These are phyloP conservation scores for Pistacia vera DNA, from an alignment of 345 rosid genomes.

Conservation along the genomic window DNA sequence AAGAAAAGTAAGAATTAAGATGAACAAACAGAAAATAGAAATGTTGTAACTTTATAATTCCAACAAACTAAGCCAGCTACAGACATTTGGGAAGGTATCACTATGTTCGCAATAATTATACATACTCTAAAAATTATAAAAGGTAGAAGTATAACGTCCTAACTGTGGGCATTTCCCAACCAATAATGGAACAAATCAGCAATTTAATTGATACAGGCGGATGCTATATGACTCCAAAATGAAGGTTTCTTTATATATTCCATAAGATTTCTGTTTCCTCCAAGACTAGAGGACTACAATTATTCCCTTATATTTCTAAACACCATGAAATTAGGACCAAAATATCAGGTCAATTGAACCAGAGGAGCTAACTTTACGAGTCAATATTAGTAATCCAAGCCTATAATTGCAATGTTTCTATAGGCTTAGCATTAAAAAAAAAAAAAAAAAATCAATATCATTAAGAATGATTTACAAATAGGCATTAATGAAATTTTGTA, in stretches of 20 bases:
- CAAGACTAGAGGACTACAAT: not conserved
- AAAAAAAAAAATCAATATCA: not conserved
- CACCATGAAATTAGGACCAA: not conserved
- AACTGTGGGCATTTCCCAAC: not conserved
- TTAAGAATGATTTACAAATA: not conserved
- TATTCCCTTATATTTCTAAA: not conserved
- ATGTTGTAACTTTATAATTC: constrained; percentile 2
- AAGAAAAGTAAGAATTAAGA: constrained; percentile 3
- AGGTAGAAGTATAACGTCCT: not conserved
- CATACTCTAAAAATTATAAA: not conserved
- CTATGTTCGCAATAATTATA: not conserved
- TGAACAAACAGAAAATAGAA: constrained; percentile 3
- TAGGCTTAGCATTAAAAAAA: not conserved
- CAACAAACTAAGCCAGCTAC: not conserved
- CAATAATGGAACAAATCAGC: not conserved
- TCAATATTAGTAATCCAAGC: not conserved
- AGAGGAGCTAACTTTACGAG: not conserved
- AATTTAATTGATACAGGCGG: not conserved
- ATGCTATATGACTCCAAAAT: not conserved
- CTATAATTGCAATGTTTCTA: not conserved
- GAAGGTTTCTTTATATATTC: not conserved
- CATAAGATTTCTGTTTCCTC: too few species aligned
- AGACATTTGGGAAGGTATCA: not conserved
- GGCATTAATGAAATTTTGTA: not conserved
- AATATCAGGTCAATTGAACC: not conserved